Conservation (phyloP, 306 rosid species). For the Rosa multiflora region DNA sequence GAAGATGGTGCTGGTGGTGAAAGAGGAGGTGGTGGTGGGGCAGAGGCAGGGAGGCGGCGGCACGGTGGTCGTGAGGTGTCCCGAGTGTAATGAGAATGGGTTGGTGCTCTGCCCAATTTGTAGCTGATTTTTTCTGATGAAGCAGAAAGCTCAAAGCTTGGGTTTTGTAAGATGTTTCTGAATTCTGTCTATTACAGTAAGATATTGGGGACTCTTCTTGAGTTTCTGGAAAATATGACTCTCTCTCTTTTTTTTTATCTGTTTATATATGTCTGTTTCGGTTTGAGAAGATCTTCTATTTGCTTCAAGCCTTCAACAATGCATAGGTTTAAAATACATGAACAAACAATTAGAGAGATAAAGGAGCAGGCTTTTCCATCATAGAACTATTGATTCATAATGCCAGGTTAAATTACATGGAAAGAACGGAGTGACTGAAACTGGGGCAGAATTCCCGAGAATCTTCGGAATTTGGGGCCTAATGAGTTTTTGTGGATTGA, state of each 20-base stretch:
- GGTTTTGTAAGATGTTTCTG: constrained; percentile 9
- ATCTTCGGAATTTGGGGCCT: background rate
- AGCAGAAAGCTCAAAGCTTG: background rate
- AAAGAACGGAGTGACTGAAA: background rate
- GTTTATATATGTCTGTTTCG: background rate
- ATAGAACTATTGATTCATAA: background rate
- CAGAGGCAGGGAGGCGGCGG: constrained; percentile 30
- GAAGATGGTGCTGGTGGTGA: constrained; percentile 45
- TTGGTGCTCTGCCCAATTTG: constrained; percentile 80
- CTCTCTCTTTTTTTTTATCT: background rate
- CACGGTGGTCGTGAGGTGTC: constrained; percentile 49
- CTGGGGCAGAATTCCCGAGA: background rate
- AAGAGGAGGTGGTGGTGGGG: constrained; percentile 22
- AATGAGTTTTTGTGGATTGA: background rate
- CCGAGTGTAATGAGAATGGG: constrained; percentile 85
- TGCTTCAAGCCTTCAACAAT: constrained; percentile 5
- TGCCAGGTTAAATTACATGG: background rate
- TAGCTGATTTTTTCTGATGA: constrained; percentile 33
- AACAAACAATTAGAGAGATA: background rate
- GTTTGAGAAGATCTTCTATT: background rate
- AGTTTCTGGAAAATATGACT: constrained; percentile 12
- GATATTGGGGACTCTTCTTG: constrained; percentile 7
- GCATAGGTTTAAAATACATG: background rate
- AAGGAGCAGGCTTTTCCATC: background rate
- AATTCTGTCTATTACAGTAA: background rate